Base-by-base conservation (phyloP, 441 rosid genomes). In the Euphorbia schlechtendalii region DNA sequence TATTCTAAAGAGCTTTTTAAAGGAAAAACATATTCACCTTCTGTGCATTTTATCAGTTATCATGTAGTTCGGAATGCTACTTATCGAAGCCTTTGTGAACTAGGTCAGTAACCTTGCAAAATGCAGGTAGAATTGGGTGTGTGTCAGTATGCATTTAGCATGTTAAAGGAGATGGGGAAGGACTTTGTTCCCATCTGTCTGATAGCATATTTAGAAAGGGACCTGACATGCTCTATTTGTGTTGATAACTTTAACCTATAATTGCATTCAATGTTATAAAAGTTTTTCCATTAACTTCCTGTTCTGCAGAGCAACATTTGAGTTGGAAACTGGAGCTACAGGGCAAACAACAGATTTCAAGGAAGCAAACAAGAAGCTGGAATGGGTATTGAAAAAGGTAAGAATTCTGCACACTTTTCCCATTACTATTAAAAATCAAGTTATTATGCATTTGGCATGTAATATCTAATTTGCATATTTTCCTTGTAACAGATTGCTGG, bases 271-370 rank as follows among this genome's bases (percentile, higher is more conserved):
- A 15, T 56, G 15, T 27, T 40, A 57, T 14, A 15, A 45, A 22
- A 63, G 25, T 34, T 62, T 66, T 62, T 8, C 24, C 18, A 45
- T 46, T 59, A 45, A 27, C 21, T 24, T 43, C 61, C 67, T 59
- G 38, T 45, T 22, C 22, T 59, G 20, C 83, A 91, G 98, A 78
- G 98, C 88, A 74, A 84, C 88, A 74, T 91, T 87, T 81, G 98
- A 86, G 76, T 67, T 91, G 75, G 98, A 91, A 76, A 74, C 86
- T 28, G 96, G 90, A 73, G 94, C 88, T 8, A 65, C 76, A 74
- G 99, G 96, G 69, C 96, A 94, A 74, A 83, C 82, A 77, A 80
- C 98, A 40, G 98, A 94, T 81, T 91, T 94, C 79, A 89, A 86
- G 78, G 99, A 91, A 74, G 78, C 83, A 72, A 89, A 73, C 74